These are phyloP conservation scores for Diatrype stigma DNA, from an alignment of 2,329 filamentous ascomycete genomes.

Conservation along the genomic window DNA sequence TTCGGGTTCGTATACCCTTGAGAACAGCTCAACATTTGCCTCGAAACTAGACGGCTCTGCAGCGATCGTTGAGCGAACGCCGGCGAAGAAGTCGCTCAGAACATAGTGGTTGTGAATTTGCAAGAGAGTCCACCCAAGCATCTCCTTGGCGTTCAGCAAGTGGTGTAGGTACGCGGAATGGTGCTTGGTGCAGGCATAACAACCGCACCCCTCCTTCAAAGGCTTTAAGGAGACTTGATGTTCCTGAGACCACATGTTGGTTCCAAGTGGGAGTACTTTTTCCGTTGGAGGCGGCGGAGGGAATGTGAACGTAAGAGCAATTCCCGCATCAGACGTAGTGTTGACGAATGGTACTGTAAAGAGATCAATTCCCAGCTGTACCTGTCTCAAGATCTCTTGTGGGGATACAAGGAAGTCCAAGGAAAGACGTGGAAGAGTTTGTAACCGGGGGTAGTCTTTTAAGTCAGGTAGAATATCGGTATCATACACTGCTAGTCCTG, in stretches of 20 bases:
- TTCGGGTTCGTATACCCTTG: constrained; percentile 58
- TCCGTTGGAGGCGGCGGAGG: constrained; percentile 36
- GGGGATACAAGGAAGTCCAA: constrained; percentile 61
- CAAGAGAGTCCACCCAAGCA: constrained; percentile 91
- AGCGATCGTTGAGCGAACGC: constrained; percentile 61
- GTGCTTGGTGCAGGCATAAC: constrained; percentile 80
- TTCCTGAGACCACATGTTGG: constrained; percentile 68
- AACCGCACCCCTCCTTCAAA: constrained; percentile 61
- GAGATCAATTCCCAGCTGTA: constrained; percentile 75
- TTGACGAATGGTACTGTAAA: constrained; percentile 74
- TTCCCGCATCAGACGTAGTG: constrained; percentile 73
- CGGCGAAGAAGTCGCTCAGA: constrained; percentile 68
- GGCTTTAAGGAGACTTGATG: constrained; percentile 62
- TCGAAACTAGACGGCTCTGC: constrained; percentile 60
- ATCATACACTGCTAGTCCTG: constrained; percentile 76
- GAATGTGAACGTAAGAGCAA: constrained; percentile 78
- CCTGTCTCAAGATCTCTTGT: constrained; percentile 70
- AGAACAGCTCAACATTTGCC: constrained; percentile 39
- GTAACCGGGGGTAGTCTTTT: constrained; percentile 49
- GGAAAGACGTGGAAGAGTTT: constrained; percentile 66
- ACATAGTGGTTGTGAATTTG: constrained; percentile 87
- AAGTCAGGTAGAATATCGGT: constrained; percentile 65
- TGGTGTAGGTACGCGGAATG: constrained; percentile 87
- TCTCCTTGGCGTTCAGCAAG: constrained; percentile 84
- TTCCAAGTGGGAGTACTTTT: constrained; percentile 53